Base-by-base conservation (phyloP, 129 eudicot genomes). In the Tagetes erecta region DNA sequence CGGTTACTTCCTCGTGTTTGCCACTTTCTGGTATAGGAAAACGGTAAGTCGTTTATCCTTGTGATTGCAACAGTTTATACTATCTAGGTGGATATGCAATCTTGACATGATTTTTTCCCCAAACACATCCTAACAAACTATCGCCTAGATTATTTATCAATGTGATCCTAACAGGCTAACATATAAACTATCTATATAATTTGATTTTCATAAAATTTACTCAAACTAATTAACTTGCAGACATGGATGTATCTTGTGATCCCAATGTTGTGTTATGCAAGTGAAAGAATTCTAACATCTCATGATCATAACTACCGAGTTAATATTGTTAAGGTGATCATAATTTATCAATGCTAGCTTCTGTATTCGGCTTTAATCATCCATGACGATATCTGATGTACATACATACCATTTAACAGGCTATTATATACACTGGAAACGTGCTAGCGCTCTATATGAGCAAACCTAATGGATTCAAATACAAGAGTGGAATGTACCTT, bases 401-500 rank as follows among this genome's bases (percentile, higher is more conserved):
- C 63, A 63, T 67, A 20, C 9, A 39, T 77, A 20, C 27, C 27
- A 20, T 31, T 37, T 57, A 42, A 50, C 85, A 94, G 99, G 99
- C 99, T 76, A 83, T 91, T 8, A 79, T 91, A 71, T 95, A 95
- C 76, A 75, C 93, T 5, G 99, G 99, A 75, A 89, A 91, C 67
- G 97, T 95, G 57, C 78, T 95, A 42, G 99, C 96, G 8, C 73
- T 95, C 46, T 91, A 95, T 83, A 87, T 95, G 97, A 95, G 85
- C 83, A 95, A 80, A 72, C 99, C 99, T 70, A 76, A 82, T 36
- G 87, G 81, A 47, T 91, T 95, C 84, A 91, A 77, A 58, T 95
- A 95, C 87, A 91, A 87, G 84, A 95, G 99, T 62, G 99, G 99
- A 64, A 95, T 95, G 99, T 95, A 95, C 84, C 83, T 95, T 3